A percentile compares a stretch with the other conserved stretches of the same genome.
phyloP scores from a whole-genome alignment of 169 alveolate species.

The Cystoisospora suis region DNA sequence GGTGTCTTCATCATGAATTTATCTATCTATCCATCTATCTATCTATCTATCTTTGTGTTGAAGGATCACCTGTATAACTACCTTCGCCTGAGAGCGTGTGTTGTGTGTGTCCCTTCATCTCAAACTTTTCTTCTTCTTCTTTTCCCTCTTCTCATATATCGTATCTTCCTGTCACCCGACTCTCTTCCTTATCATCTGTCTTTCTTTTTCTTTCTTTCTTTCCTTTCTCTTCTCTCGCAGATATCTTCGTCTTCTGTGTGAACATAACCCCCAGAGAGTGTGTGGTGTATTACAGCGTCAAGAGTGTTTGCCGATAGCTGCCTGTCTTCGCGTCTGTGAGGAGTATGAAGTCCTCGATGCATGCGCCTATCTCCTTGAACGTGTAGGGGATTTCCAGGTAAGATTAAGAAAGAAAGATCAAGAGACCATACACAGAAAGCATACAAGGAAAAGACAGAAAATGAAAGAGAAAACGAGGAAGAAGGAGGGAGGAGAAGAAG shows the following conservation, averaged over 20 bases:
- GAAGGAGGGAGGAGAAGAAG: too few species aligned
- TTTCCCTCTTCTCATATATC: background rate
- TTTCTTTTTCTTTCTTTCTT: background rate
- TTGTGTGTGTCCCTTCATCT: background rate
- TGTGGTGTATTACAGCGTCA: background rate
- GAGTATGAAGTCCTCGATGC: conserved; percentile 2
- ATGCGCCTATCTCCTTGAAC: conserved; percentile 19
- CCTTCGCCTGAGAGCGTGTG: background rate
- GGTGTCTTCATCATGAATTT: background rate
- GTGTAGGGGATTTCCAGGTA: conserved; percentile 41
- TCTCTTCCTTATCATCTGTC: background rate
- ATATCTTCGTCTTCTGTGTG: conserved; percentile 10
- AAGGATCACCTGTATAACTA: background rate
- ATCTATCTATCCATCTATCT: too few species aligned
- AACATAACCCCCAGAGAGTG: conserved; percentile 2
- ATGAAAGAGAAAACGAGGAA: too few species aligned
- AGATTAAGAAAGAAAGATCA: background rate
- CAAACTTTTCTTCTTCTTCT: background rate
- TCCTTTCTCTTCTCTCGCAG: background rate
- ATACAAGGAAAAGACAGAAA: too few species aligned
- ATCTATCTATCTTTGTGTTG: background rate
- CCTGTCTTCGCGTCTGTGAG: conserved; percentile 28
- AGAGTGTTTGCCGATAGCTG: conserved; percentile 6
- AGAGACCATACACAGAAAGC: too few species aligned
- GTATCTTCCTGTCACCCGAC: background rate